A percentile compares a stretch with the other conserved stretches of the same genome.
These are phyloP conservation scores for Tricholoma sp. DNA, from an alignment of 768 basidiomycete genomes.

Conservation along the genomic window DNA sequence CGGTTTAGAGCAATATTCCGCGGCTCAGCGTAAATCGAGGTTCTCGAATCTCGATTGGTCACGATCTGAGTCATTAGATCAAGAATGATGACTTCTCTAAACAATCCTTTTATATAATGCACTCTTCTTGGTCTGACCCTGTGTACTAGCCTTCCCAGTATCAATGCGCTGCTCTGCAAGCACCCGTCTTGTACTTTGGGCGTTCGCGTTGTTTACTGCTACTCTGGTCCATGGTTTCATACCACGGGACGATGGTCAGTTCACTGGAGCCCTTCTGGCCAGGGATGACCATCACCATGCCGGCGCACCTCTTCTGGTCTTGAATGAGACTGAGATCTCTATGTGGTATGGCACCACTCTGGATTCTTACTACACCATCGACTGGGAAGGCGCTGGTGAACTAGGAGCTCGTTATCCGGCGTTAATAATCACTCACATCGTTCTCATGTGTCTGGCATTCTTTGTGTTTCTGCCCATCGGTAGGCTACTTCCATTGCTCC, in stretches of 20 bases:
- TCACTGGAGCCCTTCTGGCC: constrained; percentile 12
- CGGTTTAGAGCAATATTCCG: too few species aligned
- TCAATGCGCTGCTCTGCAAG: constrained; percentile 10
- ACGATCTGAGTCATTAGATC: too few species aligned
- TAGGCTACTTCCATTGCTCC: constrained; percentile 27
- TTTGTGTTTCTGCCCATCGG: constrained; percentile 79
- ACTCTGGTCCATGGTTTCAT: constrained; percentile 13
- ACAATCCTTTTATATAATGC: neutral
- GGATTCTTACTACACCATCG: constrained; percentile 79
- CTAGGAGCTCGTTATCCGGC: constrained; percentile 47
- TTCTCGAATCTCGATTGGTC: too few species aligned
- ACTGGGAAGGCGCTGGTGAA: constrained; percentile 52
- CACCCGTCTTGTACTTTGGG: constrained; percentile 3
- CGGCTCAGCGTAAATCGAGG: too few species aligned
- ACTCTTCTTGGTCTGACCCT: neutral
- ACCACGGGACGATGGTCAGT: constrained; percentile 1
- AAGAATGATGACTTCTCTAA: too few species aligned
- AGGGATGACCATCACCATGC: constrained; percentile 40
- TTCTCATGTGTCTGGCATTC: constrained; percentile 75
- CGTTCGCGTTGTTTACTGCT: constrained; percentile 9
- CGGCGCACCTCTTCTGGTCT: constrained; percentile 45
- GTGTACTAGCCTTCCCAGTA: constrained; percentile 1
- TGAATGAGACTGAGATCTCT: constrained; percentile 77
- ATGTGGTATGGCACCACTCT: constrained; percentile 65
- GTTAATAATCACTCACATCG: constrained; percentile 69